Conservation (phyloP, 768 basidiomycete species). For the Rhodocollybia butyracea region DNA sequence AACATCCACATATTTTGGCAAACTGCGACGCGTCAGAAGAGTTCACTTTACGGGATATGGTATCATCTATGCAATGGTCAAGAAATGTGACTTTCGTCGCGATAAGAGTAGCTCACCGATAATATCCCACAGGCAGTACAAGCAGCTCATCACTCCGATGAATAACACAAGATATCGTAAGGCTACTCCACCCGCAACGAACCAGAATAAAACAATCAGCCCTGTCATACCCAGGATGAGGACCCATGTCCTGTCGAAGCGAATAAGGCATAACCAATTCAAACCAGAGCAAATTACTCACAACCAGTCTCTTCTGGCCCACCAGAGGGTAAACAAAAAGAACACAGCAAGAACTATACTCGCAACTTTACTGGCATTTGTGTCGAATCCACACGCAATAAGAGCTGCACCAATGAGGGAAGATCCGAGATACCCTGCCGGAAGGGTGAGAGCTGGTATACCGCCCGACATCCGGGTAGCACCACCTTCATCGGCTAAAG, state of each 20-base stretch:
- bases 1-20: conserved; percentile 82
- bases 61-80: conserved; percentile 56
- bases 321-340: conserved; percentile 87
- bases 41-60: conserved; percentile 79
- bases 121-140: conserved; percentile 89
- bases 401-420: conserved; percentile 49
- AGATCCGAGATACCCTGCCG: conserved; percentile 33
- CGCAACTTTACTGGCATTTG: conserved; percentile 84
- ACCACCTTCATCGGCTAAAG: conserved; percentile 81
- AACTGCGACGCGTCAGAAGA: conserved; percentile 86
- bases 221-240: conserved; percentile 79
- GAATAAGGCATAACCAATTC: background rate
- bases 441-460: conserved; percentile 75
- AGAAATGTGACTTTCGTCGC: background rate
- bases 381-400: conserved; percentile 87
- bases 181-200: conserved; percentile 69
- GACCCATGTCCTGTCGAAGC: conserved; percentile 59
- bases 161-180: conserved; percentile 81
- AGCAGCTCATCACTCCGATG: conserved; percentile 83
- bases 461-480: conserved; percentile 87
- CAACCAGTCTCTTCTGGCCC: conserved; percentile 76
- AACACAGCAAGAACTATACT: conserved; percentile 78
- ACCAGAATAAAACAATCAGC: conserved; percentile 81
- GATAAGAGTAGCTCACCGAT: conserved; percentile 48
- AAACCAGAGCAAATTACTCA: conserved; percentile 30